Evolutionary conservation across 176 grass and related monocot genomes (phyloP), one percentile per base, ranked within the genome.

Genomic region (Juncus effusus): DNA sequence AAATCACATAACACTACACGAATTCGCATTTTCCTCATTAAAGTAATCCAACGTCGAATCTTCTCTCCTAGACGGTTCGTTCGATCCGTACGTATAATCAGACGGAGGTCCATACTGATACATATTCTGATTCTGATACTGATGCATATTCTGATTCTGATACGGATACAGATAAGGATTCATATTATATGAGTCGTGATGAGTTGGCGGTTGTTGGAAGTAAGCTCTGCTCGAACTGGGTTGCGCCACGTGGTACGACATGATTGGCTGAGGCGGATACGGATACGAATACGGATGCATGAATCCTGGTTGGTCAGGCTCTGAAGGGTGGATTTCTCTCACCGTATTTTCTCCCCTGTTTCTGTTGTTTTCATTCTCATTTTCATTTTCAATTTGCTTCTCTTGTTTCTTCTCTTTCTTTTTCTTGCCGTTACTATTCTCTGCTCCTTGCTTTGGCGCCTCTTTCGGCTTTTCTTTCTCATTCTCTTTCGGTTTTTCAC

Each of bases 161-260:
- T 47, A 74, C 1, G 60, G 76, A 36, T 83, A 86, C 7, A 65
- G 63, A 13, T 67, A 12, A 10, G 58, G n/a, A 16, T 47, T 37
- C 64, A 69, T 75, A 7, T 73, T 68, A 74, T 38, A 14, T 14
- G 68, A 76, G 66, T 72, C 60, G 13, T 77, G 64, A 4, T 53
- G 7, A 8, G 41, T 62, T 9, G 82, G 82, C 49, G 60, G 61
- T 13, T 82, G 82, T 52, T 82, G 81, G 85, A 85, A 88, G 85
- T 80, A 94, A 1, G 89, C 87, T 28, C 85, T 70, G 79, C 90
- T 94, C 2, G 82, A 49, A 63, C 72, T 85, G 19, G 90, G 90
- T 42, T 85, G 85, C 40, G 82, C 63, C 49, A 77, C 59, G 75
- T 88, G 74, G 79, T 88, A 94, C 79, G 84, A 88, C 79, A 88